A percentile compares a stretch with the other conserved stretches of the same genome.
Conservation (phyloP, 768 basidiomycete genomes). For the Rhizopogon roseolus region DNA sequence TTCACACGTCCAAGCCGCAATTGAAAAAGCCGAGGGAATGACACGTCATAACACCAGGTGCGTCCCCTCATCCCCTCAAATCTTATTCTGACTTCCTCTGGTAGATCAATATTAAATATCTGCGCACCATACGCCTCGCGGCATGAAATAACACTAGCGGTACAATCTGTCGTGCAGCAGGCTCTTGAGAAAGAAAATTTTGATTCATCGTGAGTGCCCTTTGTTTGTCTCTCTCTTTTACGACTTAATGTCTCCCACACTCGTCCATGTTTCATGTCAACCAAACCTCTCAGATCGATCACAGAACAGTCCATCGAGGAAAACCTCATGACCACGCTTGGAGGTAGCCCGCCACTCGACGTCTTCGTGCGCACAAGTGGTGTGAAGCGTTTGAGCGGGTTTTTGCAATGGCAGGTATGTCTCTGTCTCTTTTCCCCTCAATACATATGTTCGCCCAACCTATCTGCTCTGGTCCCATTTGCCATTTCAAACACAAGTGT, state of each 20-base stretch:
- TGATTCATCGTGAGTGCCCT: constrained; percentile 21
- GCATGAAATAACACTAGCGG: constrained; percentile 86
- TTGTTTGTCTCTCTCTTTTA: background rate
- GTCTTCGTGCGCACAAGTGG: constrained; percentile 90
- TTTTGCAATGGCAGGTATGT: constrained; percentile 91
- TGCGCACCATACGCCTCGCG: constrained; percentile 91
- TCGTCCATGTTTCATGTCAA: background rate
- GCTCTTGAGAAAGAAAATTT: constrained; percentile 26
- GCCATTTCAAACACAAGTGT: constrained; percentile 32
- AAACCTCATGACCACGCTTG: constrained; percentile 60
- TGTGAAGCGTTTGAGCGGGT: constrained; percentile 85
- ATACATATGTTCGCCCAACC: background rate
- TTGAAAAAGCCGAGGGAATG: constrained; percentile 66
- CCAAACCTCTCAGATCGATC: background rate
- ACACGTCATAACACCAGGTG: constrained; percentile 74
- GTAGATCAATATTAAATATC: constrained; percentile 83
- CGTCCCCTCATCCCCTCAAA: constrained; percentile 11
- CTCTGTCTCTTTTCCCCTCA: constrained; percentile 1
- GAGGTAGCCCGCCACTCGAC: constrained; percentile 77
- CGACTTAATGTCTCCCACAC: background rate
- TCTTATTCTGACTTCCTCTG: background rate
- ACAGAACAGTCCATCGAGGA: constrained; percentile 26
- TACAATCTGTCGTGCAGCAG: constrained; percentile 33
- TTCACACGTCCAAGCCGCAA: constrained; percentile 61
- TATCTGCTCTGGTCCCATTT: constrained; percentile 25